These are phyloP conservation scores for Zasmidium citrigriseum DNA, from an alignment of 2,329 filamentous ascomycete genomes.

Conservation along the genomic window DNA sequence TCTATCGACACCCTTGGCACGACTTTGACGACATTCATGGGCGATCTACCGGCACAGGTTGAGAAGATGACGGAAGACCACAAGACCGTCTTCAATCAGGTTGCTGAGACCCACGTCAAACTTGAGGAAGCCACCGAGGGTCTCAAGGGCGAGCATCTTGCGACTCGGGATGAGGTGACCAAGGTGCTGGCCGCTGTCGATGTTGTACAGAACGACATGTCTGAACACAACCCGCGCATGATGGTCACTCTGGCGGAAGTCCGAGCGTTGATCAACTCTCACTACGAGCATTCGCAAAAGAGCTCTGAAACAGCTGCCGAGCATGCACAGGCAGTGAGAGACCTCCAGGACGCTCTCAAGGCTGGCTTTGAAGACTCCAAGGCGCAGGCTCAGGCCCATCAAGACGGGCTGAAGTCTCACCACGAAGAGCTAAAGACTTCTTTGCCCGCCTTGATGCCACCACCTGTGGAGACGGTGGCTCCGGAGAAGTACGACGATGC, in stretches of 20 bases:
- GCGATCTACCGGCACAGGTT: conserved; percentile 60
- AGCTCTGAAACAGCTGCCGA: conserved; percentile 38
- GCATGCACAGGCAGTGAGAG: conserved; percentile 45
- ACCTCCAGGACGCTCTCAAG: conserved; percentile 45
- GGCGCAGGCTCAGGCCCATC: conserved; percentile 29
- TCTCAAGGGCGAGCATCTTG: conserved; percentile 75
- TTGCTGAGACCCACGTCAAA: conserved; percentile 75
- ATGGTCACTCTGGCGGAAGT: conserved; percentile 84
- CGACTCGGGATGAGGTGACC: conserved; percentile 78
- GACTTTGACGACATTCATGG: conserved; percentile 48
- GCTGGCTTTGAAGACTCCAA: conserved; percentile 47
- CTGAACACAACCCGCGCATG: conserved; percentile 85
- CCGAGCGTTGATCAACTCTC: conserved; percentile 76
- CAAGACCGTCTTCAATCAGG: conserved; percentile 78
- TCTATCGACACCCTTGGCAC: conserved; percentile 83
- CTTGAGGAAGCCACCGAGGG: conserved; percentile 75
- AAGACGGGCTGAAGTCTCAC: conserved; percentile 38
- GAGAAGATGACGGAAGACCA: conserved; percentile 87
- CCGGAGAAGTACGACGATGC: conserved; percentile 67
- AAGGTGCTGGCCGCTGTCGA: conserved; percentile 73
- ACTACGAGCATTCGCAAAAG: conserved; percentile 83
- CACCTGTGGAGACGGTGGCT: conserved; percentile 38
- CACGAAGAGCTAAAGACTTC: conserved; percentile 45
- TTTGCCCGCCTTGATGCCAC: conserved; percentile 48
- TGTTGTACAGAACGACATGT: conserved; percentile 74